Evolutionary conservation across 2,329 filamentous ascomycete genomes (phyloP), one percentile per base, ranked within the genome.

Genomic region (Cladosporium phlei): DNA sequence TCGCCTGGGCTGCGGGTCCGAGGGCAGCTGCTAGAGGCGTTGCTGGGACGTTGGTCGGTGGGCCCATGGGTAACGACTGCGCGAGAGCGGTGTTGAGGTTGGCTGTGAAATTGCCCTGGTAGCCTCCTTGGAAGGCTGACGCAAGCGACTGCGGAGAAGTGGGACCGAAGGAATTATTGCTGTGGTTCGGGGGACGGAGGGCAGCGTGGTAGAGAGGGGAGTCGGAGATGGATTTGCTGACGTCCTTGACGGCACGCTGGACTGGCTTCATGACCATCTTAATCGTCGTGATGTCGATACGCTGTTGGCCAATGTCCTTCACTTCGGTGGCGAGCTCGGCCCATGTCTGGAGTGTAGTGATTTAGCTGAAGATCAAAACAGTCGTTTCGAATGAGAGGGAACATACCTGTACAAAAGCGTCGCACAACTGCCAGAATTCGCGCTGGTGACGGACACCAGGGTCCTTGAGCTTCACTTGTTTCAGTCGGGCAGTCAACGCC

Each of bases 21-120:
- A 96, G 74, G 1, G 90, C 90, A 12, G 89, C 90, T 57, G 87
- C 93, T 52, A 95, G 78, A 6, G 91, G 90, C 1, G 90, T 96
- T 59, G 93, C 88, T 7, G 90, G 89, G 28, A 89, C 69, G 9
- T 78, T 73, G 43, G 47, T 32, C 8, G 35, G 14, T 54, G 35
- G 22, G 30, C 45, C 32, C 51, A 54, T 14, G 40, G 59, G 14
- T n/a, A 34, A 14, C 9, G 29, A 16, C 10, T 35, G 16, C 9
- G 57, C 51, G 42, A 58, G 47, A n/a, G 52, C 49, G 12, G 53
- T 55, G 46, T 61, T 59, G 25, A 42, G 46, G 58, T 44, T 27
- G 3, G 37, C 37, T 27, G 37, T 20, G 25, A 39, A 39, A 25
- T 29, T 39, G 25, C 37, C 37, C 20, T 28, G 37, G 37, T 39